phyloP scores from a whole-genome alignment of 352 stramenopile genomes.

The Globisporangium cederbergense region DNA sequence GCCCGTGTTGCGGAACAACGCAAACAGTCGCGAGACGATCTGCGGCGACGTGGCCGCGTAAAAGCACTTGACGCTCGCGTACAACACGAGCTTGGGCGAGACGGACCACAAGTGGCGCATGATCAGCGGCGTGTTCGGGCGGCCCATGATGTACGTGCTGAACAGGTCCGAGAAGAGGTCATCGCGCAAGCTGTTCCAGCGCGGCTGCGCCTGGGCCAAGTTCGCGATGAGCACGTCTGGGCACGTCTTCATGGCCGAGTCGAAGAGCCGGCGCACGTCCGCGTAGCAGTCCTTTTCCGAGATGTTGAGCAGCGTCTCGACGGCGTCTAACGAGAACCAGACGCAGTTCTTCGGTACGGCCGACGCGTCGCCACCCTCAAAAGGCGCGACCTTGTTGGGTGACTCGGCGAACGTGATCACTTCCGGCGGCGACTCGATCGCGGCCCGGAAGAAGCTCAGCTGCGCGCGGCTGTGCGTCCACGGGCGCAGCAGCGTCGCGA shows the following conservation, averaged over 20 bases:
- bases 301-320: slow-evolving; percentile 75
- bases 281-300: slow-evolving; percentile 85
- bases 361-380: slow-evolving; percentile 84
- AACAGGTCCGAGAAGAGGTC: slow-evolving; percentile 88
- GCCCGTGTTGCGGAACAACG: slow-evolving; percentile 80
- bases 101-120: slow-evolving; percentile 87
- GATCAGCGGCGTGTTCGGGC: slow-evolving; percentile 83
- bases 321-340: slow-evolving; percentile 84
- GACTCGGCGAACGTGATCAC: slow-evolving; percentile 80
- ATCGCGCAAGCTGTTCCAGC: slow-evolving; percentile 80
- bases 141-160: slow-evolving; percentile 82
- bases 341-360: slow-evolving; percentile 82
- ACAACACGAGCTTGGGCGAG: slow-evolving; percentile 81
- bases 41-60: slow-evolving; percentile 74
- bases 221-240: slow-evolving; percentile 87
- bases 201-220: slow-evolving; percentile 65
- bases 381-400: slow-evolving; percentile 74
- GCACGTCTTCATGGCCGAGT: slow-evolving; percentile 78
- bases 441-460: slow-evolving; percentile 70
- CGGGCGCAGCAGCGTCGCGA: slow-evolving; percentile 62
- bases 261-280: slow-evolving; percentile 76
- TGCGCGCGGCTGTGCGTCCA: slow-evolving; percentile 82
- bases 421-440: slow-evolving; percentile 76
- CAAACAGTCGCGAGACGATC: slow-evolving; percentile 81
- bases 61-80: slow-evolving; percentile 86